Conservation (phyloP, 1,139 yeast genomes). For the Yamadazyma siamensis region DNA sequence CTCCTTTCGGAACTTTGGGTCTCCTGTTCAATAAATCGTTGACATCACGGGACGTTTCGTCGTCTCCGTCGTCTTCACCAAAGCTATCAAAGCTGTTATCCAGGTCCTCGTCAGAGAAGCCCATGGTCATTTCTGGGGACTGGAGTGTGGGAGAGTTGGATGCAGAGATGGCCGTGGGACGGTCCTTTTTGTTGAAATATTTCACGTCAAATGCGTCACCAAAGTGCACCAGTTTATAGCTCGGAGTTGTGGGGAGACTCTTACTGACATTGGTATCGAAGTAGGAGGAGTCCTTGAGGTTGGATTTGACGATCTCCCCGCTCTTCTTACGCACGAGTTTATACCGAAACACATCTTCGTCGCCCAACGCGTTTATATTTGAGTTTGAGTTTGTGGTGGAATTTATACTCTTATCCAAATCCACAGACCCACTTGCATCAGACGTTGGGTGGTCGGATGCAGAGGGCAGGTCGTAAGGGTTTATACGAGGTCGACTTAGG, state of each 20-base stretch:
- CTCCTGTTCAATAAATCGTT: constrained; percentile 11
- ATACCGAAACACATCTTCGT: constrained; percentile 7
- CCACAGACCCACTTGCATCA: constrained; percentile 1
- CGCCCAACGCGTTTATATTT: neutral
- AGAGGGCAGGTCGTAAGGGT: too few relatives aligned
- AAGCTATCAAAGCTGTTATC: constrained; percentile 14
- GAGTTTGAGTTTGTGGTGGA: neutral
- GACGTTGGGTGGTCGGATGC: too few relatives aligned
- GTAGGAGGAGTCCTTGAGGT: constrained; percentile 48
- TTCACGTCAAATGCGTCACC: constrained; percentile 54
- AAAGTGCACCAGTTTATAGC: constrained; percentile 75
- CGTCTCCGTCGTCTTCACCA: constrained; percentile 6
- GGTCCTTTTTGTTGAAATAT: constrained; percentile 68
- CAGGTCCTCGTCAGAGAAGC: constrained; percentile 7
- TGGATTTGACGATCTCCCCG: constrained; percentile 77
- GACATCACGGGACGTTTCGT: constrained; percentile 10
- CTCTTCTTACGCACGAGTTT: constrained; percentile 64
- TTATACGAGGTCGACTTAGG: too few relatives aligned
- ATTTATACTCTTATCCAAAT: neutral
- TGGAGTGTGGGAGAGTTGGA: constrained; percentile 53
- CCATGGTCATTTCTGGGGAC: constrained; percentile 17
- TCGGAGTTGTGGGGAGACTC: constrained; percentile 74
- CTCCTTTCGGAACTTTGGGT: constrained; percentile 14
- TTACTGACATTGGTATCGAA: constrained; percentile 42
- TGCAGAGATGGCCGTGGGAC: constrained; percentile 73